Base-by-base conservation (phyloP, 257 asterid species). In the Solanum verrucosum region DNA sequence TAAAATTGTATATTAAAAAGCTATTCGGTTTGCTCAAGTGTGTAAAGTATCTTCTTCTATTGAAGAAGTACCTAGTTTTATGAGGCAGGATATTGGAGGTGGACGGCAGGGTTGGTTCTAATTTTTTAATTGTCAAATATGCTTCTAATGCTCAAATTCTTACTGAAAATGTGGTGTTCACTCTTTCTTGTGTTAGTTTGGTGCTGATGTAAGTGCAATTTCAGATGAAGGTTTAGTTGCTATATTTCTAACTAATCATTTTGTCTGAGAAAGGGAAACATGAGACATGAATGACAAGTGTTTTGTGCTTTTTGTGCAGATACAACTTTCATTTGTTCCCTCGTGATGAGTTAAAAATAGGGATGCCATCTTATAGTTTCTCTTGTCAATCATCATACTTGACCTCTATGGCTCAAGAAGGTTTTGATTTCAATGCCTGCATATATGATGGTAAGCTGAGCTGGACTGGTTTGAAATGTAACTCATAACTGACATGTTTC, bases 371-470 rank as follows among this genome's bases (percentile, higher is more conserved):
- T 88, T 96, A 97, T 90, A 91, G 93, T 90, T 97, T 97, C 91
- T 92, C 93, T 52, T 94, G 97, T 87, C 98, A 97, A 85, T 91
- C 98, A 29, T 95, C 98, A 31, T 91, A 93, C 90, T 91, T 97
- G 91, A 89, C 92, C 72, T 90, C 98, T 25, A 93, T 96, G 98
- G 96, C 96, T 27, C 93, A 79, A 78, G 96, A 95, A 88, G 98
- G 98, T 89, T 97, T 96, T 91, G 99, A 97, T 93, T 94, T 96
- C 75, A 97, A 97, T 93, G 95, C 97, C 84, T 97, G 99, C 93
- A 93, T 97, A 89, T 87, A 92, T 90, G 92, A 95, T 85, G 99
- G 99, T 96, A 90, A 86, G 95, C 88, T 72, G 63, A 31, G 44
- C 67, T 86, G 49, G 85, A 79, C 65, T 27, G 67, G 38, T 79